Conservation (phyloP, 768 basidiomycete genomes). For the Neoboletus subvelutipes region DNA sequence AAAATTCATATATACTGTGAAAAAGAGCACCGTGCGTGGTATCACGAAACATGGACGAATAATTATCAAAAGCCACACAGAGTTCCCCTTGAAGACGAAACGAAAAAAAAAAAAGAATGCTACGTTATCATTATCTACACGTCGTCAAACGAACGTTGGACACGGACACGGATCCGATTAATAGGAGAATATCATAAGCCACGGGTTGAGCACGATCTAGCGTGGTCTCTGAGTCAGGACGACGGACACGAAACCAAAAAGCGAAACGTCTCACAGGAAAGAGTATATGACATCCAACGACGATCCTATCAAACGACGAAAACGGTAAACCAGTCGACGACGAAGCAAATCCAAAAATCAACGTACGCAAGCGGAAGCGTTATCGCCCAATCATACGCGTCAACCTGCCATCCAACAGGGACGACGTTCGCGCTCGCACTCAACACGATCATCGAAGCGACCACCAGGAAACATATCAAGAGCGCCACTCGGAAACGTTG, state of each 20-base stretch:
- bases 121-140: background rate
- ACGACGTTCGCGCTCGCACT: constrained; percentile 42
- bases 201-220: constrained; percentile 82
- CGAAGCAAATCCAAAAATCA: too few species aligned
- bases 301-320: constrained; percentile 36
- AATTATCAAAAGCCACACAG: background rate
- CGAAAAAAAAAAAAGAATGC: too few species aligned
- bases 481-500: constrained; percentile 73
- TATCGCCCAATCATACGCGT: constrained; percentile 62
- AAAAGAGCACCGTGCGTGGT: too few species aligned
- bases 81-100: background rate
- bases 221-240: constrained; percentile 20
- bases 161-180: too few species aligned
- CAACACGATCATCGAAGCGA: constrained; percentile 58
- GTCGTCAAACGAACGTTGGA: background rate
- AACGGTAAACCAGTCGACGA: background rate
- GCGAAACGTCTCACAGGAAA: constrained; percentile 58
- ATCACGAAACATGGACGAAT: too few species aligned
- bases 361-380: constrained; percentile 68
- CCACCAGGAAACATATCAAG: constrained; percentile 47
- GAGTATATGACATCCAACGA: constrained; percentile 64
- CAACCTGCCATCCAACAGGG: constrained; percentile 68
- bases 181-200: constrained; percentile 82
- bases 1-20: too few species aligned
- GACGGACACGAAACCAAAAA: constrained; percentile 17